A percentile compares a stretch with the other conserved stretches of the same genome.
Conservation (phyloP, 2,329 filamentous ascomycete genomes). For the Leptographium wingfieldii region DNA sequence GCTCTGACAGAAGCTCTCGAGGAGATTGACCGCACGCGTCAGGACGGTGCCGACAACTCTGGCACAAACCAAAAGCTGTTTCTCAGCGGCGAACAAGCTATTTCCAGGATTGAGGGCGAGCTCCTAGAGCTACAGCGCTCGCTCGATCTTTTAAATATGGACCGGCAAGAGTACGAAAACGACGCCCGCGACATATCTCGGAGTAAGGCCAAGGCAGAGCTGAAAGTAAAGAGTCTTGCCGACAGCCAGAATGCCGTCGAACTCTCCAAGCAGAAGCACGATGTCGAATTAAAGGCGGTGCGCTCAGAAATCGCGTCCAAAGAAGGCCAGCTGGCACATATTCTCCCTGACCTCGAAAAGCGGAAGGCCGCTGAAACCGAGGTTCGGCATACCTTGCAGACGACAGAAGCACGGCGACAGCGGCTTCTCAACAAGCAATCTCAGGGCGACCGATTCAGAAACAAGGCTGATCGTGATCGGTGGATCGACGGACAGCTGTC, state of each 20-base stretch:
- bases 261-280: constrained; percentile 57
- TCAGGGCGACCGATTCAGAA: constrained; percentile 74
- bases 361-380: constrained; percentile 61
- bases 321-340: constrained; percentile 59
- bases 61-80: constrained; percentile 71
- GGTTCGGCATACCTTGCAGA: constrained; percentile 58
- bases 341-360: constrained; percentile 66
- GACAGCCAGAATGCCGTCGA: constrained; percentile 72
- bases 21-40: constrained; percentile 67
- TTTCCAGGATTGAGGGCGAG: constrained; percentile 63
- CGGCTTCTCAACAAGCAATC: constrained; percentile 88
- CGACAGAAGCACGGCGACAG: constrained; percentile 61
- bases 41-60: constrained; percentile 71
- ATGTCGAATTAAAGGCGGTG: constrained; percentile 58
- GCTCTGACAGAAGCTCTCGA: constrained; percentile 67
- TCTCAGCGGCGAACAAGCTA: constrained; percentile 64
- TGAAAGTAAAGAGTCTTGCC: constrained; percentile 70
- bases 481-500: constrained; percentile 72
- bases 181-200: constrained; percentile 76
- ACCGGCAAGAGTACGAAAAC: constrained; percentile 77
- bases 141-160: constrained; percentile 71
- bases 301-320: constrained; percentile 62
- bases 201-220: constrained; percentile 69
- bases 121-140: constrained; percentile 72
- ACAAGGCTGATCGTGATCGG: constrained; percentile 75